phyloP scores from a whole-genome alignment of 2,329 filamentous ascomycete species.

The Septoria petroselini region DNA sequence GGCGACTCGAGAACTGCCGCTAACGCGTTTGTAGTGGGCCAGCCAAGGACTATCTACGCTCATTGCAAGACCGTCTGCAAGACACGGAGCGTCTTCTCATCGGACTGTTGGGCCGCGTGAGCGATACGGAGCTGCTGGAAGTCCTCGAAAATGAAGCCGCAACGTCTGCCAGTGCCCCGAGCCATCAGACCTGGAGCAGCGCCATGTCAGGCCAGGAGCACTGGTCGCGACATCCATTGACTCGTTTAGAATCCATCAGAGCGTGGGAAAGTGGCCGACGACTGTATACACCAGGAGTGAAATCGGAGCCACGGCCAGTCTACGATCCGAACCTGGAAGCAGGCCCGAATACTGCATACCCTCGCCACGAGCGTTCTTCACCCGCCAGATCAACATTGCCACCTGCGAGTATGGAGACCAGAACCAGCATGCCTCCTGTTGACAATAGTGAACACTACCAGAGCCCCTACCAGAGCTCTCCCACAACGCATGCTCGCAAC shows the following conservation, averaged over 20 bases:
- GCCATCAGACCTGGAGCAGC: constrained; percentile 26
- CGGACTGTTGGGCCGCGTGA: constrained; percentile 15
- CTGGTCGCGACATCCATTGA: constrained; percentile 23
- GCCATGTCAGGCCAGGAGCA: constrained; percentile 25
- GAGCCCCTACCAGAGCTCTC: constrained; percentile 1
- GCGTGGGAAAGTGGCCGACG: constrained; percentile 23
- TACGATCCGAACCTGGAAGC: constrained; percentile 6
- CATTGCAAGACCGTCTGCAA: constrained; percentile 27
- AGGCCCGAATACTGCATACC: neutral
- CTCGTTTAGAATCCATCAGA: constrained; percentile 19
- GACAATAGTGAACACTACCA: neutral
- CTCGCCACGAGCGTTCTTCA: neutral
- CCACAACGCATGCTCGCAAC: neutral
- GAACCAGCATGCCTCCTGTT: neutral
- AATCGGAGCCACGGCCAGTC: constrained; percentile 5
- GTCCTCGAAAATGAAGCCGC: constrained; percentile 17
- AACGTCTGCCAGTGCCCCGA: constrained; percentile 8
- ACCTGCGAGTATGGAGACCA: neutral
- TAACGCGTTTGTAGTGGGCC: constrained; percentile 20
- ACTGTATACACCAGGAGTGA: constrained; percentile 1
- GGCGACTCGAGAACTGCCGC: neutral
- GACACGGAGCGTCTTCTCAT: constrained; percentile 25
- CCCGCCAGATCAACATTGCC: neutral
- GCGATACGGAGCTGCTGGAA: constrained; percentile 16
- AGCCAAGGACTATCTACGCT: constrained; percentile 27